Percentiles rank a stretch among this genome's conserved stretches.
These are phyloP conservation scores for Boletus edulis DNA, from an alignment of 768 basidiomycete genomes.

Conservation along the genomic window DNA sequence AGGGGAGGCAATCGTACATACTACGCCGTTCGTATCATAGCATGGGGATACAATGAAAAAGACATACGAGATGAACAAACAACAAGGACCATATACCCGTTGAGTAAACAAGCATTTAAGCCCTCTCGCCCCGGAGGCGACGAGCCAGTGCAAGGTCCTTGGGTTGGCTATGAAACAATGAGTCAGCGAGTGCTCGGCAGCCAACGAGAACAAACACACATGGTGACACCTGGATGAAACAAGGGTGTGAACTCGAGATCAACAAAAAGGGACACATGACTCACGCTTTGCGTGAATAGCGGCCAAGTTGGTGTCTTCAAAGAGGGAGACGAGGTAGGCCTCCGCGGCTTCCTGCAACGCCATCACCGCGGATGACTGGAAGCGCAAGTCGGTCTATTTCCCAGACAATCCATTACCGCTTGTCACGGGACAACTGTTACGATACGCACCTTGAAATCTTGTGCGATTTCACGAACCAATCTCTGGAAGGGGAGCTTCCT, in stretches of 20 bases:
- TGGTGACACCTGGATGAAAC: constrained; percentile 46
- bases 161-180: constrained; percentile 55
- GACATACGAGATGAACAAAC: constrained; percentile 17
- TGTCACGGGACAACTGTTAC: neutral
- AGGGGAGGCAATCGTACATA: constrained; percentile 26
- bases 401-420: neutral
- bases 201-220: constrained; percentile 37
- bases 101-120: constrained; percentile 39
- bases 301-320: constrained; percentile 89
- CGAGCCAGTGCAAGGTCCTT: constrained; percentile 88
- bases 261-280: constrained; percentile 11
- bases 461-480: constrained; percentile 95
- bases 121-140: constrained; percentile 83
- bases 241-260: constrained; percentile 11
- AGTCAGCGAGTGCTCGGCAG: constrained; percentile 13
- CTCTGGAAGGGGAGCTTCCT: constrained; percentile 99
- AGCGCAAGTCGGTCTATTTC: constrained; percentile 79
- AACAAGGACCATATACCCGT: neutral
- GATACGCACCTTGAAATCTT: constrained; percentile 82
- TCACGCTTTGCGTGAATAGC: constrained; percentile 85
- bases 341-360: constrained; percentile 93
- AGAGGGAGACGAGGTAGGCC: constrained; percentile 83
- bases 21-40: constrained; percentile 31
- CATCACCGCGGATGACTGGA: constrained; percentile 95
- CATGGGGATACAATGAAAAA: constrained; percentile 5